Base-by-base conservation (phyloP, 768 basidiomycete species). In the Suillus plorans region DNA sequence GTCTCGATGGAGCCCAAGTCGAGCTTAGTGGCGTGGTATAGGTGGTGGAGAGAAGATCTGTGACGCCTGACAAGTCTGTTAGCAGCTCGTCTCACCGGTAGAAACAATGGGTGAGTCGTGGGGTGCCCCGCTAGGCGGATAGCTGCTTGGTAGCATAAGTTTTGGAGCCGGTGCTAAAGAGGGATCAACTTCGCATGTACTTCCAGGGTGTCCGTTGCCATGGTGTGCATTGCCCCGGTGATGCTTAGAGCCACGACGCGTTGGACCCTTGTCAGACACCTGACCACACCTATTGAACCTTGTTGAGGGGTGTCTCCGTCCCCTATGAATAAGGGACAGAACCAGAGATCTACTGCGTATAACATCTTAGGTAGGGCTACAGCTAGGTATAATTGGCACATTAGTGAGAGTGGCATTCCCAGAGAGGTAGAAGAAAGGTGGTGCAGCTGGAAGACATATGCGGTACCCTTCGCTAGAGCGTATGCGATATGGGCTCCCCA, bases 101-200 rank as follows among this genome's bases (percentile, higher is more conserved):
- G 1, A 37, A 13, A 7, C 0, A 60, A 12, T 1, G 57, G 63
- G 2, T 64, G 63, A 2, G 39, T 2, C 1, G 0, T 0, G 0
- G 62, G 62, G 3, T 55, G 62, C 0, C 18, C 49, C 1, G 62
- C 62, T 2, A 63, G 37, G 0, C 41, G 8, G 0, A 42, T n/a
- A 0, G 44, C n/a, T 2, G 57, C 62, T 2, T 62, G 53, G n/a
- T 60, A 60, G 39, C 62, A 66, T 2, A 41, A 22, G 6, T 63
- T 60, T 16, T 66, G 58, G 12, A 45, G 13, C 4, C 64, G 62
- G 7, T 68, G 60, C 10, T 49, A 18, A 6, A 64, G 41, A 2
- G 71, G 71, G 4, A 68, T 64, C 18, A 72, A 45, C 42, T 69
- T 62, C 2, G 68, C 63, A 44, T 73, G 71, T 2, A 62, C 64